Evolutionary conservation across 306 rosid species (phyloP), one percentile per base, ranked within the genome.

Genomic region (Pterocarpus macrocarpus): DNA sequence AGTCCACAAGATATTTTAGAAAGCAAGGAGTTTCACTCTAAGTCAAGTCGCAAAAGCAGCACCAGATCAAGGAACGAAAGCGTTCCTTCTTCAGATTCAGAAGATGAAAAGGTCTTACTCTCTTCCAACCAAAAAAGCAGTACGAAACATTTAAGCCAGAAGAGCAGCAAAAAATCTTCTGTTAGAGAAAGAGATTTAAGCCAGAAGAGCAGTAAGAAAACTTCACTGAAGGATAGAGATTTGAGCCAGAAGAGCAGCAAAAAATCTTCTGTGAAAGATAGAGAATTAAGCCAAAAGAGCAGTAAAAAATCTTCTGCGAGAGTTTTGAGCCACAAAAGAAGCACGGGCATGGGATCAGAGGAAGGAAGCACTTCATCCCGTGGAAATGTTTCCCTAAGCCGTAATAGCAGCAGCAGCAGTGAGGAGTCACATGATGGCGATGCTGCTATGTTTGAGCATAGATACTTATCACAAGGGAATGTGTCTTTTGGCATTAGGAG

Each of bases 41-140:
- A 82, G 56, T 74, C 85, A 68, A 79, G 75, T 71, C 39, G 76
- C 64, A 83, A 86, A 80, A 69, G 81, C 79, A 81, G 87, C 75
- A 62, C 56, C 69, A 73, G 43, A 63, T 77, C 89, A 82, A 70
- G 45, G 66, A 64, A 63, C 14, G 44, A 64, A 49, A 71, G 36
- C 9, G 55, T 10, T 57, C 14, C 64, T 3, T 64, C 49, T 2
- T 71, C 88, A 39, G 78, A 56, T 70, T 86, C 90, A 38, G 82
- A 79, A 36, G 79, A 86, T 4, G 85, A 41, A 61, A 50, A 78
- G 9, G 59, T n/a, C 6, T 10, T 10, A 6, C 8, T 10, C 72
- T 66, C 78, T 8, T 49, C 81, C 11, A 45, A 79, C 55, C 64
- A 41, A 47, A 66, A 58, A 82, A 80, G 78, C 81, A 69, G 79